phyloP scores from a whole-genome alignment of 352 stramenopile genomes.

The Globisporangium camurandrum region DNA sequence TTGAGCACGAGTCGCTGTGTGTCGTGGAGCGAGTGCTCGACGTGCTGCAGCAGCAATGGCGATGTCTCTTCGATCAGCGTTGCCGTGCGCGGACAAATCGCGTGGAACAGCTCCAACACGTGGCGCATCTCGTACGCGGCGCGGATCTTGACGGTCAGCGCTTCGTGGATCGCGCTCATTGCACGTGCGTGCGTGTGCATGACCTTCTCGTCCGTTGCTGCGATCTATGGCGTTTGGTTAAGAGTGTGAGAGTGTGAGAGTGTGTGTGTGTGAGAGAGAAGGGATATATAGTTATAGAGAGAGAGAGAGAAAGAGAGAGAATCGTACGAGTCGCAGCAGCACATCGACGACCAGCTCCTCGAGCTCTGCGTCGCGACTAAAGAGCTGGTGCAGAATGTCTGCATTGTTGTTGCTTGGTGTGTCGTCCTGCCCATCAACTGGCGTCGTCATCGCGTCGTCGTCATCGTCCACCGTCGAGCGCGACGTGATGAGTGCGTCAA shows the following conservation, averaged over 20 bases:
- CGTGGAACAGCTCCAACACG: conserved; percentile 59
- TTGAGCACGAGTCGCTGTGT: conserved; percentile 69
- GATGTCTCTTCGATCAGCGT: conserved; percentile 71
- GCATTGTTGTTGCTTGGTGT: conserved; percentile 17
- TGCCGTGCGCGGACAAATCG: conserved; percentile 64
- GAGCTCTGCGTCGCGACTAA: conserved; percentile 50
- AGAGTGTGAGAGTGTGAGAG: too few relatives aligned
- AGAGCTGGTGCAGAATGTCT: conserved; percentile 56
- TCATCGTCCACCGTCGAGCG: conserved; percentile 2
- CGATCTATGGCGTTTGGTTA: conserved; percentile 29
- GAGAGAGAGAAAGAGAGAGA: too few relatives aligned
- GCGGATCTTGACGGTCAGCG: conserved; percentile 61
- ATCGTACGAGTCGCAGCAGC: conserved; percentile 43
- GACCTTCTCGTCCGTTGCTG: conserved; percentile 41
- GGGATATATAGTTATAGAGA: too few relatives aligned
- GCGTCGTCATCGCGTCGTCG: conserved; percentile 2
- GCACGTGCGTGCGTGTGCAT: conserved; percentile 47
- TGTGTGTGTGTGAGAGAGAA: too few relatives aligned
- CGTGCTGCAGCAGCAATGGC: conserved; percentile 63
- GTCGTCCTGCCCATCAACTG: too few relatives aligned
- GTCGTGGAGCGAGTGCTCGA: conserved; percentile 74
- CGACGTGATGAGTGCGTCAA: conserved; percentile 39
- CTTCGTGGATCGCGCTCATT: conserved; percentile 52
- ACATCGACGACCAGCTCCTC: conserved; percentile 68
- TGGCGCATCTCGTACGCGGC: conserved; percentile 74